Percentiles rank a stretch among this genome's conserved stretches.
Evolutionary conservation across 257 asterid species (phyloP).

Genomic region (Solanum boliviense): DNA sequence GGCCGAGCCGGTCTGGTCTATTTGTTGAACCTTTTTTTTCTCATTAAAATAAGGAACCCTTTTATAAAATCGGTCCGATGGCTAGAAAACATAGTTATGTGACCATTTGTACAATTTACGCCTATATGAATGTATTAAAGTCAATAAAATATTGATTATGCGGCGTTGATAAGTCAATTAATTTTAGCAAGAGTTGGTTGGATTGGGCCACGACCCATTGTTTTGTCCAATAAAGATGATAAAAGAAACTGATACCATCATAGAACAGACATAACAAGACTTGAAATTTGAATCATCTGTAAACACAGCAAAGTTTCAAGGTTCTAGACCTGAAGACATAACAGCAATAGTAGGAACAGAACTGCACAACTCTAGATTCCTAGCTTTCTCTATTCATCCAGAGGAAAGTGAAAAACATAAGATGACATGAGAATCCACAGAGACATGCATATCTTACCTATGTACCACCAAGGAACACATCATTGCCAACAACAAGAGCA

Average conservation of each 20-base stretch:
- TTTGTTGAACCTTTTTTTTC: not conserved
- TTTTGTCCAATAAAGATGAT: conserved; percentile 82
- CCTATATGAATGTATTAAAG: not conserved
- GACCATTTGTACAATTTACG: not conserved
- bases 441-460: conserved; percentile 38
- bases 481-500: conserved; percentile 73
- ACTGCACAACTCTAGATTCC: not conserved
- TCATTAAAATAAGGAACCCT: not conserved
- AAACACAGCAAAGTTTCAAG: conserved; percentile 6
- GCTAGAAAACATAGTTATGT: not conserved
- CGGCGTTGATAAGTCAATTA: not conserved
- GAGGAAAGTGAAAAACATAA: not conserved
- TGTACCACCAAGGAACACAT: conserved; percentile 76
- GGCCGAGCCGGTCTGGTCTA: not conserved
- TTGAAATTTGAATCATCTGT: not conserved
- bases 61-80: no score
- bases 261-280: conserved; percentile 78
- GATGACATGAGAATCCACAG: not conserved
- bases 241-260: conserved; percentile 93
- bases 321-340: conserved; percentile 63
- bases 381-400: not conserved
- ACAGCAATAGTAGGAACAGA: not conserved
- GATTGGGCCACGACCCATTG: conserved; percentile 13
- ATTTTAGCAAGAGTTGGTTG: not conserved
- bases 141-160: not conserved